Conservation (phyloP, 116 monocot genomes). For the Cymodocea nodosa region DNA sequence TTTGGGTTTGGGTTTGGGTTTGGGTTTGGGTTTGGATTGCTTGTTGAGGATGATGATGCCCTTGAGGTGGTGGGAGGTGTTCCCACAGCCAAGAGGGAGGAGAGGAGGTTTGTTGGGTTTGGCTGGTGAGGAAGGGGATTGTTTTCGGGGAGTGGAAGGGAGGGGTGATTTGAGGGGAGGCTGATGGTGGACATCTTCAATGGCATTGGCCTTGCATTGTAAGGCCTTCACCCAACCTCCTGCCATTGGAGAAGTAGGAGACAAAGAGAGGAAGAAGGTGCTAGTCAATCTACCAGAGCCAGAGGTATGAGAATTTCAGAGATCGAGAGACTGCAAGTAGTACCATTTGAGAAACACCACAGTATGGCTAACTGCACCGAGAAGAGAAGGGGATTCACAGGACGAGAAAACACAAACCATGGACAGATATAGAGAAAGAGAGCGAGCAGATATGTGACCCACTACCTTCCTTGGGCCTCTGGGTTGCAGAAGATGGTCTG, state of each 20-base stretch:
- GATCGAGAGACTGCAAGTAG: no score
- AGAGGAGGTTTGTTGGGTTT: background rate
- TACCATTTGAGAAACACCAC: no score
- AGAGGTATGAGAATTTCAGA: no score
- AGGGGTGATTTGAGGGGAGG: background rate
- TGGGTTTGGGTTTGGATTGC: conserved; percentile 15
- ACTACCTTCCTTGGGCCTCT: no score
- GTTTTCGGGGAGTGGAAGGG: conserved; percentile 1
- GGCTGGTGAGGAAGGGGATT: background rate
- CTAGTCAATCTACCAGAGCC: no score
- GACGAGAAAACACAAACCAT: no score
- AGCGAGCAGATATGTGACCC: no score
- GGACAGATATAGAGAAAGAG: no score
- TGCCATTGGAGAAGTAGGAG: conserved; percentile 19
- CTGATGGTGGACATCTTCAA: conserved; percentile 35
- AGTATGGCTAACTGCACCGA: no score
- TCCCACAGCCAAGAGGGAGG: conserved; percentile 22
- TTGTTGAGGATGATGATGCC: conserved; percentile 32
- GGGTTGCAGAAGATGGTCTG: no score
- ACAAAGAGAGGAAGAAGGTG: background rate
- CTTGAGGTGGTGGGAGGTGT: conserved; percentile 27
- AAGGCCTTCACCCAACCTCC: conserved; percentile 55
- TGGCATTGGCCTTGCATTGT: conserved; percentile 54
- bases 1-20: conserved; percentile 12
- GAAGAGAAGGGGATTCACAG: no score